These are phyloP conservation scores for Uromyces viciae-fabae DNA, from an alignment of 1,284 basidiomycete species.

Conservation along the genomic window DNA sequence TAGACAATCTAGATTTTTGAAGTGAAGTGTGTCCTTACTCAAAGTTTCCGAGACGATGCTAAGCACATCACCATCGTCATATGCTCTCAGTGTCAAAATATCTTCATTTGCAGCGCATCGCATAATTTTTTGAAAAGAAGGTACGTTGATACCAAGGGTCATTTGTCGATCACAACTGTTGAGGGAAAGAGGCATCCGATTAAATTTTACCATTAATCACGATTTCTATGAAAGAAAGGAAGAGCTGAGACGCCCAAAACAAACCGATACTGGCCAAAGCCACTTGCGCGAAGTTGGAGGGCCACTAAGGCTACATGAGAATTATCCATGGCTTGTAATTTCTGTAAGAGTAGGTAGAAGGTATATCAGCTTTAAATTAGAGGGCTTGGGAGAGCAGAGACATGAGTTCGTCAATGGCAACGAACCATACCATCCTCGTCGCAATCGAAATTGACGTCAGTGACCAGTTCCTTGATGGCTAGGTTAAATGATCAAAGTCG, in stretches of 20 bases:
- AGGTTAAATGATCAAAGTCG: constrained; percentile 47
- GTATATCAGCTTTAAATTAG: background rate
- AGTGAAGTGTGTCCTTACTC: constrained; percentile 60
- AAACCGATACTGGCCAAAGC: constrained; percentile 65
- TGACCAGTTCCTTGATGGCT: constrained; percentile 95
- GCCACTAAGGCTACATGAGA: constrained; percentile 96
- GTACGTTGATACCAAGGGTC: constrained; percentile 67
- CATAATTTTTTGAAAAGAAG: constrained; percentile 86
- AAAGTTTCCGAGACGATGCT: constrained; percentile 87
- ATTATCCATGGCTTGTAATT: constrained; percentile 99
- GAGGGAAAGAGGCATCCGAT: constrained; percentile 32
- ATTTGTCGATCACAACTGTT: constrained; percentile 89
- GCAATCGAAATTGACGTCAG: constrained; percentile 97
- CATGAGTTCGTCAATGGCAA: constrained; percentile 49
- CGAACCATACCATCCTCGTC: constrained; percentile 88
- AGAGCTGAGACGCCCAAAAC: background rate
- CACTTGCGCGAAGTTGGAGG: constrained; percentile 69
- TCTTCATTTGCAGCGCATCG: constrained; percentile 98
- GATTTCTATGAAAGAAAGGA: background rate
- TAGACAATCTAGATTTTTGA: constrained; percentile 37
- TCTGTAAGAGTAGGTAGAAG: constrained; percentile 56
- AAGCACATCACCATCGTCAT: constrained; percentile 84
- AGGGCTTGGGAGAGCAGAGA: too few relatives aligned
- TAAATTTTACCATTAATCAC: constrained; percentile 49
- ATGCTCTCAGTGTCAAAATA: constrained; percentile 81